Conservation (phyloP, 208 protist species). For the Endotrypanum monterogeii region DNA sequence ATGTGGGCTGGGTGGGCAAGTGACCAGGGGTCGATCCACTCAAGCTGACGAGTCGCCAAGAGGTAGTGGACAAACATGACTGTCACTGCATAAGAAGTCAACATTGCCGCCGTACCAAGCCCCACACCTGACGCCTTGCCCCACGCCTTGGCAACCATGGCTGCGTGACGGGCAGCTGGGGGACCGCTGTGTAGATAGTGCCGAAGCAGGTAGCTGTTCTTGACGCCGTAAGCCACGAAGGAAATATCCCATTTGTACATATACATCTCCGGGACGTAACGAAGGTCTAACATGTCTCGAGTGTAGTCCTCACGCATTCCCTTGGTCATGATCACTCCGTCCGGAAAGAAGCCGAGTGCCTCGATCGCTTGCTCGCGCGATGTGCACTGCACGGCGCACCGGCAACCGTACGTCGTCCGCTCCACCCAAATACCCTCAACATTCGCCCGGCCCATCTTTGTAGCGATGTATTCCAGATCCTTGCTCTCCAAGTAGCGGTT, state of each 20-base stretch:
- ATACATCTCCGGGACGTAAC: slow-evolving; percentile 87
- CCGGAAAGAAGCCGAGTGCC: slow-evolving; percentile 87
- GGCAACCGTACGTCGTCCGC: slow-evolving; percentile 84
- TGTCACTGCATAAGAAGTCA: slow-evolving; percentile 90
- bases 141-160: slow-evolving; percentile 90
- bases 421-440: slow-evolving; percentile 89
- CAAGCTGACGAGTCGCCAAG: slow-evolving; percentile 71
- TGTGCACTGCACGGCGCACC: slow-evolving; percentile 79
- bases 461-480: slow-evolving; percentile 87
- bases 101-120: slow-evolving; percentile 77
- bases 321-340: slow-evolving; percentile 87
- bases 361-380: slow-evolving; percentile 83
- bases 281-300: slow-evolving; percentile 80
- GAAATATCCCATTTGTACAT: slow-evolving; percentile 92
- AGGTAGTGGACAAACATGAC: slow-evolving; percentile 89
- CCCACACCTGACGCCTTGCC: slow-evolving; percentile 89
- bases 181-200: slow-evolving; percentile 82
- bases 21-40: slow-evolving; percentile 88
- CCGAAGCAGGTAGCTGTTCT: slow-evolving; percentile 90
- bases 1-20: slow-evolving; percentile 85
- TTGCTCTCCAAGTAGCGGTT: slow-evolving; percentile 62
- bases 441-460: slow-evolving; percentile 75
- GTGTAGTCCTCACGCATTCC: slow-evolving; percentile 89
- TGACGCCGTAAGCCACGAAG: slow-evolving; percentile 89
- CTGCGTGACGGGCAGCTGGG: slow-evolving; percentile 61